Conservation (phyloP, 2,329 filamentous ascomycete species). For the Sporothrix curviconia region DNA sequence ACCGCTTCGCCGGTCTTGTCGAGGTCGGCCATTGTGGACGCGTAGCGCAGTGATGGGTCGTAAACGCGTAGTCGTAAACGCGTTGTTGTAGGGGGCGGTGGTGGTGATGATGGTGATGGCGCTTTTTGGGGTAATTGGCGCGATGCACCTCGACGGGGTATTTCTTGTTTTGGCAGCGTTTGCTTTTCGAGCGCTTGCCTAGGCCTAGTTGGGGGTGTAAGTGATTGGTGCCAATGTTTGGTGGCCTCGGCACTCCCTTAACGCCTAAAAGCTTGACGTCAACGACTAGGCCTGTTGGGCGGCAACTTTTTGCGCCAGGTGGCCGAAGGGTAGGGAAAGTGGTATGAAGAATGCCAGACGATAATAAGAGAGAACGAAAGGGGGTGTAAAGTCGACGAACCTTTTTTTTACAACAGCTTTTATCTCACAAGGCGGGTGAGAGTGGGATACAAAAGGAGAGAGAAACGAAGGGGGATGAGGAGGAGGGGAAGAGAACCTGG, state of each 20-base stretch:
- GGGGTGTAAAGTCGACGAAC: neutral
- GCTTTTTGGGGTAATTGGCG: neutral
- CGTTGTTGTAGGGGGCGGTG: too few relatives aligned
- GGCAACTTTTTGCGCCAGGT: too few relatives aligned
- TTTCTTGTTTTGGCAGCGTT: too few relatives aligned
- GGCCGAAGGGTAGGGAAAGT: neutral
- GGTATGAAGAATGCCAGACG: neutral
- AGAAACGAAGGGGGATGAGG: neutral
- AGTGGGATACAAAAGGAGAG: neutral
- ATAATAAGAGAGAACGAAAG: neutral
- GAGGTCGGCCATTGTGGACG: constrained; percentile 16
- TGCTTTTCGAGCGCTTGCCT: neutral
- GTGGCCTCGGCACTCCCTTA: too few relatives aligned
- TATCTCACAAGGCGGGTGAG: neutral
- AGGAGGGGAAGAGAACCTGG: neutral
- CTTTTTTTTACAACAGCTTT: too few relatives aligned
- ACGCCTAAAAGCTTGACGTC: constrained; percentile 7
- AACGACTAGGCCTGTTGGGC: neutral
- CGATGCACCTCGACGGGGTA: too few relatives aligned
- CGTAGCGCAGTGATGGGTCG: neutral
- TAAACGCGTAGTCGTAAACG: too few relatives aligned
- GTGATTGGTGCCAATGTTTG: constrained; percentile 11
- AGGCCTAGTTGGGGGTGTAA: constrained; percentile 13
- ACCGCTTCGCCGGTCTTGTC: constrained; percentile 17
- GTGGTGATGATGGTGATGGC: neutral